Evolutionary conservation across 2,329 filamentous ascomycete species (phyloP).

Genomic region (Cyphellophora europaea): DNA sequence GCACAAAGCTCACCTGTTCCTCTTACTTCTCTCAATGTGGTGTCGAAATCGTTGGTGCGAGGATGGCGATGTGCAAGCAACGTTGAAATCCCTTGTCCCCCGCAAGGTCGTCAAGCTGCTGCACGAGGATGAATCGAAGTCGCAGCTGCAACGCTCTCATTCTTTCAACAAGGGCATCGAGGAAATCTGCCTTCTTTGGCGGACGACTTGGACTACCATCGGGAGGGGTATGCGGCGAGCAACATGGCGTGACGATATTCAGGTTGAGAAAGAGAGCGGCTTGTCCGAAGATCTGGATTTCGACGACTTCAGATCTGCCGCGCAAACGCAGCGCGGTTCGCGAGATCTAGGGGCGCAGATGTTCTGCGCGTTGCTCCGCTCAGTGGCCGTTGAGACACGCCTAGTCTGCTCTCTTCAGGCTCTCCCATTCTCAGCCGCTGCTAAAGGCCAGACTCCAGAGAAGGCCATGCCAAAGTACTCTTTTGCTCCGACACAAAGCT

Average conservation of each 20-base stretch:
- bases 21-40: conserved; percentile 67
- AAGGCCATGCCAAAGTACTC: conserved; percentile 30
- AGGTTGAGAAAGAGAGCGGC: conserved; percentile 51
- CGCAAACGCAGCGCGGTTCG: conserved; percentile 64
- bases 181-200: conserved; percentile 30
- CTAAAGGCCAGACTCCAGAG: conserved; percentile 32
- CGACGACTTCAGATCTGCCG: conserved; percentile 63
- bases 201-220: conserved; percentile 53
- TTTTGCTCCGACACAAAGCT: conserved; percentile 17
- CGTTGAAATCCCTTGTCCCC: conserved; percentile 55
- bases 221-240: conserved; percentile 61
- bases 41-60: conserved; percentile 86
- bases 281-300: conserved; percentile 62
- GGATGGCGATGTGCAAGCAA: conserved; percentile 56
- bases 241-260: conserved; percentile 63
- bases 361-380: conserved; percentile 77
- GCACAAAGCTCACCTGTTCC: conserved; percentile 82
- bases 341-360: conserved; percentile 83
- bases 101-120: conserved; percentile 59
- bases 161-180: conserved; percentile 63
- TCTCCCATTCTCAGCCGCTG: conserved; percentile 54
- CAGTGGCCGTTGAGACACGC: conserved; percentile 70
- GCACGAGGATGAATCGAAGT: conserved; percentile 55
- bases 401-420: conserved; percentile 86
- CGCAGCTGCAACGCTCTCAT: conserved; percentile 53